Evolutionary conservation across 2,329 filamentous ascomycete species (phyloP), one percentile per base, ranked within the genome.

Genomic region (Chaetomiaceae sp.): DNA sequence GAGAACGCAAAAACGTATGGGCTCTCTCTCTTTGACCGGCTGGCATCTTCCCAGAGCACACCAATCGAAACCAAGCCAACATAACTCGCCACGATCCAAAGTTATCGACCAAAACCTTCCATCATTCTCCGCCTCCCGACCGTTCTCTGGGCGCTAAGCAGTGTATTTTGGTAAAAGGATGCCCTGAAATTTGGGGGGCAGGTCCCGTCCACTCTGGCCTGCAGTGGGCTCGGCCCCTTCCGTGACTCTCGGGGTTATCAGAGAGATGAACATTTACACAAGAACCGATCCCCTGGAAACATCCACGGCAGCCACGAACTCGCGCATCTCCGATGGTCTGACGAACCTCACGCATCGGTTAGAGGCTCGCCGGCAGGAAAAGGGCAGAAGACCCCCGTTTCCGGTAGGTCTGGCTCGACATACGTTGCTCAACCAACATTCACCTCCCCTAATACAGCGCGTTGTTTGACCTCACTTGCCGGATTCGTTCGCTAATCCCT

Each of bases 401-500:
- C 36, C 51, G 52, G 50, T 37, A 51, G 33, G 41, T 46, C 44
- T 54, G 43, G 55, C 53, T 55, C 49, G 41, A 34, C 37, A 40
- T 42, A 60, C 32, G 61, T 62, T 59, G 56, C 58, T 57, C 60
- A 61, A 61, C 37, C 14, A n/a, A 41, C 44, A 30, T 7, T 11
- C 40, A 21, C 32, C 40, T 36, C 38, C 47, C 57, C 55, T 21
- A 46, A 56, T 58, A 47, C 41, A 58, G 57, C n/a, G 55, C 48
- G 45, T 48, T 59, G 53, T 57, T 53, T 38, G 52, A 62, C 58
- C 55, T 42, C 34, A 41, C 37, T 51, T 63, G 61, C 65, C 62
- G 58, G 44, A 62, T 64, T 56, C 53, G 61, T 63, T 67, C 61
- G 66, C 66, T 69, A 66, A 69, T 56, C 58, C 56, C 54, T 67